Evolutionary conservation across 441 rosid genomes (phyloP).

Genomic region (Dalechampia spathulata): DNA sequence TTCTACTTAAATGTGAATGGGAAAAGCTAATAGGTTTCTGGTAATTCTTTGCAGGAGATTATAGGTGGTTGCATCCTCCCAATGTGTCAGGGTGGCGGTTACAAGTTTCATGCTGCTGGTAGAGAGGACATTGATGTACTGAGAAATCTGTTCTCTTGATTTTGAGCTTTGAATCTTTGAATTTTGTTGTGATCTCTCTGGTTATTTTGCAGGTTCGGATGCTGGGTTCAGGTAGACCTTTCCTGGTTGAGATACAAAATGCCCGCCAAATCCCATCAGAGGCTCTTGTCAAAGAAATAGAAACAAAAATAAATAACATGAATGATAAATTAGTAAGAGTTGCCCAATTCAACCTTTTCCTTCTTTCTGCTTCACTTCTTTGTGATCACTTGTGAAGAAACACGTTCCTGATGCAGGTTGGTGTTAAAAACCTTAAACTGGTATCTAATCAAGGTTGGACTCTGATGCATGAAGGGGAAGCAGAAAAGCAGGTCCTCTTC

Average conservation of each 20-base stretch:
- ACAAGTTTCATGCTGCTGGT: slow-evolving; percentile 99
- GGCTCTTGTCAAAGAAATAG: slow-evolving; percentile 47
- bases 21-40: slow-evolving; percentile 9
- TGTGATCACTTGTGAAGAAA: slow-evolving; percentile 11
- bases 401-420: slow-evolving; percentile 43
- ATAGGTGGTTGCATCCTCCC: slow-evolving; percentile 78
- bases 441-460: slow-evolving; percentile 69
- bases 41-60: slow-evolving; percentile 48
- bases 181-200: slow-evolving; percentile 6
- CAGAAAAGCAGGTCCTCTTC: slow-evolving; percentile 73
- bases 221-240: slow-evolving; percentile 98
- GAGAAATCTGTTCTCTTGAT: slow-evolving; percentile 8
- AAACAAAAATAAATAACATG: slow-evolving; percentile 55
- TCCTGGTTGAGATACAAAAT: slow-evolving; percentile 87
- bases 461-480: slow-evolving; percentile 96
- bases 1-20: slow-evolving; percentile 1
- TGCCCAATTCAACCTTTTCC: neutral
- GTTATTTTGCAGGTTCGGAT: slow-evolving; percentile 69
- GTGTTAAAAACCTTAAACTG: slow-evolving; percentile 57
- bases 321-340: slow-evolving; percentile 55
- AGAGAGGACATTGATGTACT: slow-evolving; percentile 97
- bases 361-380: slow-evolving; percentile 1
- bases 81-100: slow-evolving; percentile 61
- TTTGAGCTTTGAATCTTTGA: neutral
- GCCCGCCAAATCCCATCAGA: slow-evolving; percentile 72